Base-by-base conservation (phyloP, 768 basidiomycete species). In the Guyanaporus albipodus region DNA sequence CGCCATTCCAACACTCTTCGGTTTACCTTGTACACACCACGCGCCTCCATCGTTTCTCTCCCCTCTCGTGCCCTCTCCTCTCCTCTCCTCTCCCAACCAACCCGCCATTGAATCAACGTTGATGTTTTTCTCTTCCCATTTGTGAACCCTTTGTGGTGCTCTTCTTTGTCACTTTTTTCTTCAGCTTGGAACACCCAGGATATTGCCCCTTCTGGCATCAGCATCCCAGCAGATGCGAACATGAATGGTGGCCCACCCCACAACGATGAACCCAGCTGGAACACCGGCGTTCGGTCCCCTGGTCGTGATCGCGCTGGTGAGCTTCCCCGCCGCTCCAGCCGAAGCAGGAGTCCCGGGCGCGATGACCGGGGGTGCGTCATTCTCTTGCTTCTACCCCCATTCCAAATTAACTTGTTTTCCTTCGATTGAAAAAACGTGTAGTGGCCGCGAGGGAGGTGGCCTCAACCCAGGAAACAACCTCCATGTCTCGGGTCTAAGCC, bases 181-280 rank as follows among this genome's bases (percentile, higher is more conserved):
- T 64, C 80, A 87, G 87, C 87, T 61, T 88, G 86, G 87, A 85
- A 87, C 71, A 78, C 83, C 28, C 83, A 85, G 80, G 87, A 89
- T 55, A 86, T 87, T 53, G 86, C 83, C 27, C 82, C 86, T 45
- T 70, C 82, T 8, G 83, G 78, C 38, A 87, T 87, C 54, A 81
- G 83, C 67, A 88, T 88, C 59, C 86, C 86, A 41, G 75, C 78
- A 21, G 76, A 77, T 41, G 61, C 67, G 2, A 61, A 64, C 44
- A 62, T 73, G 63, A 70, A 76, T 37, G 83, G 69, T 53, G 74
- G 64, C 46, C 65, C 58, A 41, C 71, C 71, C 46, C 67, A 64
- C 42, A 73, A 68, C n/a, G 82, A 82, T 45, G 82, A 83, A 42
- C 75, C 69, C 32, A 69, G 67, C 44, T 85, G 82, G 82, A 75